These are phyloP conservation scores for Nakazawaea wickerhamii DNA, from an alignment of 805 yeast genomes.

Conservation along the genomic window DNA sequence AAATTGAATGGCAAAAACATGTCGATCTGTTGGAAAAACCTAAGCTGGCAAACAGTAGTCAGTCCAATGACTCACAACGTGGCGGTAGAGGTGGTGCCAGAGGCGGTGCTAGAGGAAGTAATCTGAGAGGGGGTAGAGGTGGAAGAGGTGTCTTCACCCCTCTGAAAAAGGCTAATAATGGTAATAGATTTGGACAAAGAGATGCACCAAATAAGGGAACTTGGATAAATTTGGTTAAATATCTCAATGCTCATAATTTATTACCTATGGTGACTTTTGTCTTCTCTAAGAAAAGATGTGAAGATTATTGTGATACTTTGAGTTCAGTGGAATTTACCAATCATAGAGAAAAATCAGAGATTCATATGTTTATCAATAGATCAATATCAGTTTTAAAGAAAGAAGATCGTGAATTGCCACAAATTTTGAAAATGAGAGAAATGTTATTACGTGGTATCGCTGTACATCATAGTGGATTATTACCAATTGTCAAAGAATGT, in stretches of 20 bases:
- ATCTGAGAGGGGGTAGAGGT: slow-evolving; percentile 28
- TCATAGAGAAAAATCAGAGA: slow-evolving; percentile 82
- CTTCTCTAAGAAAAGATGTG: slow-evolving; percentile 89
- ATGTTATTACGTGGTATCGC: slow-evolving; percentile 88
- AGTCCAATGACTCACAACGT: slow-evolving; percentile 38
- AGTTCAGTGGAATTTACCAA: slow-evolving; percentile 72
- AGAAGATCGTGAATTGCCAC: slow-evolving; percentile 93
- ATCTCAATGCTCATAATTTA: slow-evolving; percentile 59
- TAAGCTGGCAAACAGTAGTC: no score
- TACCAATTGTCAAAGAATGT: slow-evolving; percentile 90
- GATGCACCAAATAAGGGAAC: slow-evolving; percentile 76
- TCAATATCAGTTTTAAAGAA: slow-evolving; percentile 83
- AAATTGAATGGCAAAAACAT: slow-evolving; percentile 57
- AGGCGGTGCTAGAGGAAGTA: slow-evolving; percentile 31
- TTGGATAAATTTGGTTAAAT: slow-evolving; percentile 70
- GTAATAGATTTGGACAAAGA: slow-evolving; percentile 31
- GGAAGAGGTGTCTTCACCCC: slow-evolving; percentile 11
- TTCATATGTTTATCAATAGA: slow-evolving; percentile 87
- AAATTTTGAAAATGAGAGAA: slow-evolving; percentile 76
- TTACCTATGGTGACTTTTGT: slow-evolving; percentile 92
- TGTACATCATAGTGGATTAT: slow-evolving; percentile 90
- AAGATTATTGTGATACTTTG: slow-evolving; percentile 82
- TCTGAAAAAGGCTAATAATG: not conserved
- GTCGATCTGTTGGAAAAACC: slow-evolving; percentile 44
- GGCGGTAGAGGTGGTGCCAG: slow-evolving; percentile 33